Percentiles rank a stretch among this genome's conserved stretches.
Evolutionary conservation across 2,329 filamentous ascomycete genomes (phyloP).

Genomic region (Bipolaris bicolor): DNA sequence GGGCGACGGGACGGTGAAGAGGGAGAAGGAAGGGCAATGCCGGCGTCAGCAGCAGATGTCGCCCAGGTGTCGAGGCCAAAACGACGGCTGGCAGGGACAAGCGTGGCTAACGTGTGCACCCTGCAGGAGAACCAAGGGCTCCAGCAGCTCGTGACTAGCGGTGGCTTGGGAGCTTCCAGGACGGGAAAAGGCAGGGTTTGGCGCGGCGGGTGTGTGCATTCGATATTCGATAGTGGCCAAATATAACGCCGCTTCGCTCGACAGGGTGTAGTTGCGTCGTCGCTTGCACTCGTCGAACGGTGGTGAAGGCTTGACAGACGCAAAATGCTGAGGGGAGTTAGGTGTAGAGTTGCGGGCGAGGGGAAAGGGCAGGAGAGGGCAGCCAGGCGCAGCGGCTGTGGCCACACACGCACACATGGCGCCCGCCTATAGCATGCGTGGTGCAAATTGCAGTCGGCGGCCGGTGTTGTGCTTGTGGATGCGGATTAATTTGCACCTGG

Average conservation of each 20-base stretch:
- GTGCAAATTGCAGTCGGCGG: slow-evolving; percentile 11
- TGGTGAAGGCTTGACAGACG: neutral
- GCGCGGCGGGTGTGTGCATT: slow-evolving; percentile 21
- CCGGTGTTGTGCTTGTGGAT: slow-evolving; percentile 6
- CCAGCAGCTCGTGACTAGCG: slow-evolving; percentile 16
- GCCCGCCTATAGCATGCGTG: neutral
- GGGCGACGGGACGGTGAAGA: slow-evolving; percentile 22
- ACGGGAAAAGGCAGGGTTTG: slow-evolving; percentile 23
- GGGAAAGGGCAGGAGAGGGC: neutral
- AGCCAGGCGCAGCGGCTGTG: neutral
- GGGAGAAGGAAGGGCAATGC: slow-evolving; percentile 12
- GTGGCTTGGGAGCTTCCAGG: slow-evolving; percentile 13
- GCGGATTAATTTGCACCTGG: slow-evolving; percentile 27
- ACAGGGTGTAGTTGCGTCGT: slow-evolving; percentile 4
- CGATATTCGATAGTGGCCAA: slow-evolving; percentile 37
- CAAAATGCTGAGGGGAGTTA: neutral
- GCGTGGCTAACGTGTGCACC: slow-evolving; percentile 28
- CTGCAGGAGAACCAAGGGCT: slow-evolving; percentile 28
- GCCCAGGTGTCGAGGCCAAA: slow-evolving; percentile 27
- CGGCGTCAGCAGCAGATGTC: slow-evolving; percentile 21
- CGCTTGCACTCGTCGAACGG: neutral
- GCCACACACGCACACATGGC: too few species aligned
- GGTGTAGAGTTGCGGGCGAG: neutral
- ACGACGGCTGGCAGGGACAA: slow-evolving; percentile 22
- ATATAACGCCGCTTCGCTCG: slow-evolving; percentile 26